Conservation (phyloP, 495 filamentous ascomycete species). For the Aspergillus nanangensis region DNA sequence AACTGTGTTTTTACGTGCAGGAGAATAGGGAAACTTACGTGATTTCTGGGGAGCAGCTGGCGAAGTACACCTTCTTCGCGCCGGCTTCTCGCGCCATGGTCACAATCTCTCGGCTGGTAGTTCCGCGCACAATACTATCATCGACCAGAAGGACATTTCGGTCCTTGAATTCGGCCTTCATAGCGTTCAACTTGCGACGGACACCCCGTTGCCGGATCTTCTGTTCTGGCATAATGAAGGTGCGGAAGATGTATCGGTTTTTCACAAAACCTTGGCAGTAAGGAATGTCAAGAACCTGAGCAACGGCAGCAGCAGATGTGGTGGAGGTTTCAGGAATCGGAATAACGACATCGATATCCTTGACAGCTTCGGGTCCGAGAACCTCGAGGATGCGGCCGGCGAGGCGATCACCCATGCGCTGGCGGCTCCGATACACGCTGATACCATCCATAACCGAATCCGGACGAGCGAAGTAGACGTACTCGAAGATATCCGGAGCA, state of each 20-base stretch:
- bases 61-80: conserved; percentile 87
- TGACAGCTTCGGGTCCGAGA: conserved; percentile 69
- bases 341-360: conserved; percentile 87
- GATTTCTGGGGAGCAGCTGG: conserved; percentile 82
- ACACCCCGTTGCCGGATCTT: conserved; percentile 68
- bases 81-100: conserved; percentile 89
- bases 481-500: conserved; percentile 94
- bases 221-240: conserved; percentile 93
- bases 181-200: conserved; percentile 65
- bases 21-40: conserved; percentile 37
- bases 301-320: conserved; percentile 76
- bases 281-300: conserved; percentile 70
- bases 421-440: conserved; percentile 79
- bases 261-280: conserved; percentile 88
- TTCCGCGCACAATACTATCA: conserved; percentile 91
- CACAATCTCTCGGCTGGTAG: conserved; percentile 87
- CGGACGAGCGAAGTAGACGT: conserved; percentile 69
- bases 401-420: conserved; percentile 88
- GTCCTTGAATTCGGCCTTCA: conserved; percentile 80
- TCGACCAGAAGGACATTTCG: conserved; percentile 85
- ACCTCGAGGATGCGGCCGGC: conserved; percentile 71
- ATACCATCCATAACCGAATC: conserved; percentile 93
- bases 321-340: conserved; percentile 86
- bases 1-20: too few species aligned
- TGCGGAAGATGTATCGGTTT: conserved; percentile 94